Evolutionary conservation across 768 basidiomycete species (phyloP), one percentile per base, ranked within the genome.

Genomic region (Lentinula sp.): DNA sequence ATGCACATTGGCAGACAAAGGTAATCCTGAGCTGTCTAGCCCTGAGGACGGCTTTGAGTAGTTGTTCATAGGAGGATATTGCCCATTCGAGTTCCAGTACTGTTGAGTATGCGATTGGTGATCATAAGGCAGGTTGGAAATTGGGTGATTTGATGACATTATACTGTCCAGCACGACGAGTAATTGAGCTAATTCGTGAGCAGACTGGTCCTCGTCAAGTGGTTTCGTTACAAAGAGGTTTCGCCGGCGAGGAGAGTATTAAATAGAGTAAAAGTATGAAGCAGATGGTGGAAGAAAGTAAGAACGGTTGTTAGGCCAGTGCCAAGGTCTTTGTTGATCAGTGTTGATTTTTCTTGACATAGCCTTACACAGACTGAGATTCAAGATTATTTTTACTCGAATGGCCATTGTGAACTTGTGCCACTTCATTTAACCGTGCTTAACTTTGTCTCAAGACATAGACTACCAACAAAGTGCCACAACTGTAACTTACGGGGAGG

Each of bases 71-170:
- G 57, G 57, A 35, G 57, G 57, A 49, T 59, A 59, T 15, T 36
- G 28, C 12, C 55, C 55, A 57, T 57, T 57, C 10, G 57, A 59
- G 33, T 20, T 59, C 57, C 57, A 59, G 36, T 59, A 50, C 48
- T 36, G 57, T 23, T 59, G 57, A 35, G 57, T 16, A 36, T 59
- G 57, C 32, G 43, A 20, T 32, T 37, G 57, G 35, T 49, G 43
- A 37, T 59, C 20, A 45, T 59, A 59, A 49, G 56, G 42, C 56
- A 57, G 35, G n/a, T 57, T 57, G 18, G 23, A n/a, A 33, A 46
- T 46, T 3, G 28, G 45, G 48, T 59, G 49, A 23, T 15, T 48
- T 43, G 46, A 48, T n/a, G 57, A 46, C 57, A 59, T 59, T 46
- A 39, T 56, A 48, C 45, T 57, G 16, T 59, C 45, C 32, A 59